Conservation (phyloP, 257 asterid genomes). For the Dorcoceras hygrometricum region DNA sequence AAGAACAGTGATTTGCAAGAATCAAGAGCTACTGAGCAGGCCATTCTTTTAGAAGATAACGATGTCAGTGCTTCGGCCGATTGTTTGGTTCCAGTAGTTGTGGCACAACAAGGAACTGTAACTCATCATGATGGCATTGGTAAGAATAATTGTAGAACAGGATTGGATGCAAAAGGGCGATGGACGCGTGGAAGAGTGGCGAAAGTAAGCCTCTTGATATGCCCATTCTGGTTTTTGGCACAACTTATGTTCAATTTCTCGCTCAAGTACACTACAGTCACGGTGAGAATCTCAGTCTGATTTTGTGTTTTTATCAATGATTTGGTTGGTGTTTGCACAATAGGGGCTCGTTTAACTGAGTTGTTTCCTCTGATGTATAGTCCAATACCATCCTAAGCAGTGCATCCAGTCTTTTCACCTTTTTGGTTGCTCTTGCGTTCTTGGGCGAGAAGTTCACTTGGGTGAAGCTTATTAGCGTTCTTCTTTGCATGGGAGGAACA, state of each 20-base stretch:
- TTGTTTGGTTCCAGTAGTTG: constrained; percentile 23
- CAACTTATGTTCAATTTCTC: constrained; percentile 92
- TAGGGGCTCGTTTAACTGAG: constrained; percentile 16
- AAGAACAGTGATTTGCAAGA: constrained; percentile 30
- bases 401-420: constrained; percentile 89
- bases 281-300: constrained; percentile 48
- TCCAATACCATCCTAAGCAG: constrained; percentile 94
- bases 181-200: constrained; percentile 89
- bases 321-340: not conserved
- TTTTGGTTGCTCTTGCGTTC: constrained; percentile 78
- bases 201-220: constrained; percentile 78
- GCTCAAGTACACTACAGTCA: constrained; percentile 90
- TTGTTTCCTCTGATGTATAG: constrained; percentile 39
- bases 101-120: constrained; percentile 17
- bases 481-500: constrained; percentile 97
- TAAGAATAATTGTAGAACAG: constrained; percentile 24
- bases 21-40: constrained; percentile 49
- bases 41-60: constrained; percentile 52
- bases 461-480: constrained; percentile 77
- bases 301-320: not conserved
- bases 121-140: constrained; percentile 13
- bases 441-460: constrained; percentile 89
- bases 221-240: constrained; percentile 93
- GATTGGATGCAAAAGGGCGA: constrained; percentile 77
- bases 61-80: constrained; percentile 26